These are phyloP conservation scores for baker's yeast (Saccharomyces cerevisiae) DNA, from an alignment of 805 yeast species.

Conservation along the genomic window DNA sequence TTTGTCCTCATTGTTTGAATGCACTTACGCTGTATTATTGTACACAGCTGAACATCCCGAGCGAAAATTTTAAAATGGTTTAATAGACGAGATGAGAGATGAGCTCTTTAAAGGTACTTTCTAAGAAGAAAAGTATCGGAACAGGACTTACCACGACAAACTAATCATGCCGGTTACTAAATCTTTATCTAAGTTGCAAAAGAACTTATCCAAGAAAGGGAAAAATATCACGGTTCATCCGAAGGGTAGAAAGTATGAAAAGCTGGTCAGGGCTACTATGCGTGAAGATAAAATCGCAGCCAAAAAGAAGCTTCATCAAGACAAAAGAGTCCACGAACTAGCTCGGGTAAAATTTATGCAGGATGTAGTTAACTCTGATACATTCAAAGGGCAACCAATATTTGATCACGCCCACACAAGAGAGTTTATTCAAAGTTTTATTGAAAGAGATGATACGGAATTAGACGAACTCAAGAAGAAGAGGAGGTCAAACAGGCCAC, in stretches of 20 bases:
- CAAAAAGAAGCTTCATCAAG: constrained; percentile 49
- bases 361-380: constrained; percentile 41
- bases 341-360: constrained; percentile 53
- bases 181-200: constrained; percentile 28
- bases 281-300: constrained; percentile 65
- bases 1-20: neutral
- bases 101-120: neutral
- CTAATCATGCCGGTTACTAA: constrained; percentile 29
- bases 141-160: neutral
- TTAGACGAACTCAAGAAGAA: constrained; percentile 48
- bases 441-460: constrained; percentile 70
- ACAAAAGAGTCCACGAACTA: constrained; percentile 53
- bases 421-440: constrained; percentile 49
- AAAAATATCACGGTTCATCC: constrained; percentile 49
- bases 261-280: constrained; percentile 74
- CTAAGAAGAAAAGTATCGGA: neutral
- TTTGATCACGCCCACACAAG: constrained; percentile 55
- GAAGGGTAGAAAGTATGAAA: constrained; percentile 81
- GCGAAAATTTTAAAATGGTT: neutral
- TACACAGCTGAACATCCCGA: neutral
- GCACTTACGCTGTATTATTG: neutral
- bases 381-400: constrained; percentile 30
- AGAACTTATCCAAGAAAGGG: constrained; percentile 13
- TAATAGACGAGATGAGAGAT: neutral
- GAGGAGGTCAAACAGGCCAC: constrained; percentile 86